Evolutionary conservation across 345 rosid species (phyloP), one percentile per base, ranked within the genome.

Genomic region (Fremontodendron californicum): DNA sequence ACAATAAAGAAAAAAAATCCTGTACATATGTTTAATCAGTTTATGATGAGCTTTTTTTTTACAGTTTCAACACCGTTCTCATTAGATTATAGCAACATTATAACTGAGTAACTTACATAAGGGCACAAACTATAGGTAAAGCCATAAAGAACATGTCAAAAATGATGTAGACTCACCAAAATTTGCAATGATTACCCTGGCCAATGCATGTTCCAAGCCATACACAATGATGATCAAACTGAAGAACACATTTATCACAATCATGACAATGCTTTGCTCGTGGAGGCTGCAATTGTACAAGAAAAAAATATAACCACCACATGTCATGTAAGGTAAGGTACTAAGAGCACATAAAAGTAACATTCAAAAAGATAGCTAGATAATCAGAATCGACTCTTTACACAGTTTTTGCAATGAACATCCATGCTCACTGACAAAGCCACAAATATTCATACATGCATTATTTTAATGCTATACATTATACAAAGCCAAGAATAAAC

Each of bases 221-320:
- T 79, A 92, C 97, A 84, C 99, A 96, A 77, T 96, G 99, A 80
- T 94, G 99, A 88, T 96, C 99, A 88, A 96, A 96, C 89, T 96
- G 97, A 85, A 96, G 99, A 88, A 94, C 97, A 57, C 99, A 96
- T 87, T 82, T 92, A 73, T 94, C 96, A 82, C 99, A 96, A 81
- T 96, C 99, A 84, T 92, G 94, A 81, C 99, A 96, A 85, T 93
- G 99, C 82, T 96, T 96, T 74, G 98, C 86, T 81, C 99, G 87
- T 39, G 94, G 99, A 83, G 99, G 99, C 95, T 89, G 92, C 81
- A 85, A 82, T 76, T 64, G 33, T 27, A 72, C 67, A 40, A 78
- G 68, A 70, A 71, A n/a, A 76, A 82, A 43, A 13, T 27, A 42
- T 10, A 48, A 70, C 19, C 19, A 6, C 23, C 19, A 31, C 43